These are phyloP conservation scores for Pyrenochaeta sp. DNA, from an alignment of 2,329 filamentous ascomycete species.

Conservation along the genomic window DNA sequence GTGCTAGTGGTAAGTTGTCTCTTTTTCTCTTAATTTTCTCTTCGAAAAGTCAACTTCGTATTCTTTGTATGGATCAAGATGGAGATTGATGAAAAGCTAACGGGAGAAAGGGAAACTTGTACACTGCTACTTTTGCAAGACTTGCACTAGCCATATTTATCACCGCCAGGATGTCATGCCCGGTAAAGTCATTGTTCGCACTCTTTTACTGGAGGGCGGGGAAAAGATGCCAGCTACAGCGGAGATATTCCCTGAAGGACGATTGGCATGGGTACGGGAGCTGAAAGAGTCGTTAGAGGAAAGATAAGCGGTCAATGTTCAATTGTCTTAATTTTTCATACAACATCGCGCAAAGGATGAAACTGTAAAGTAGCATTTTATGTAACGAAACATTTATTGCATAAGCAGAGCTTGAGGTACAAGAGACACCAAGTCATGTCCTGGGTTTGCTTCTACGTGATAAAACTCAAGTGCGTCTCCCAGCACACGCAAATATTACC, in stretches of 20 bases:
- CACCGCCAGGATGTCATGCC: slow-evolving; percentile 51
- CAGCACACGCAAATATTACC: too few relatives aligned
- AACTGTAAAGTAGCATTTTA: too few relatives aligned
- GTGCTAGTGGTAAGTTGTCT: slow-evolving; percentile 32
- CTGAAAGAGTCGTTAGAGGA: too few relatives aligned
- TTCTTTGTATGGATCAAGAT: not conserved
- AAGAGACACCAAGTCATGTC: too few relatives aligned
- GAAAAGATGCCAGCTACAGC: slow-evolving; percentile 41
- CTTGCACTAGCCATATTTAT: slow-evolving; percentile 51
- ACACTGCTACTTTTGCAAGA: slow-evolving; percentile 48
- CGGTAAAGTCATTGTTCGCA: slow-evolving; percentile 50
- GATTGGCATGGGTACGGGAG: slow-evolving; percentile 43
- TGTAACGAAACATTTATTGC: too few relatives aligned
- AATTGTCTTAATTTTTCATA: too few relatives aligned
- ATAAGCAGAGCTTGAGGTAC: too few relatives aligned
- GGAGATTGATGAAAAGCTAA: slow-evolving; percentile 1
- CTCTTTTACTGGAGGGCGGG: slow-evolving; percentile 48
- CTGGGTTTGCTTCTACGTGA: too few relatives aligned
- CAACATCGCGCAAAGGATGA: too few relatives aligned
- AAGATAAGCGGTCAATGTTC: too few relatives aligned
- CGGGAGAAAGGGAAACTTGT: slow-evolving; percentile 37
- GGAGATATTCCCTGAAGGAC: slow-evolving; percentile 50
- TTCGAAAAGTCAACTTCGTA: slow-evolving; percentile 1
- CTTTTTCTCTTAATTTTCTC: not conserved
- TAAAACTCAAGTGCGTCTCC: too few relatives aligned